A percentile compares a stretch with the other conserved stretches of the same genome.
Evolutionary conservation across 2,329 filamentous ascomycete genomes (phyloP).

Genomic region (Epichloe aotearoae): DNA sequence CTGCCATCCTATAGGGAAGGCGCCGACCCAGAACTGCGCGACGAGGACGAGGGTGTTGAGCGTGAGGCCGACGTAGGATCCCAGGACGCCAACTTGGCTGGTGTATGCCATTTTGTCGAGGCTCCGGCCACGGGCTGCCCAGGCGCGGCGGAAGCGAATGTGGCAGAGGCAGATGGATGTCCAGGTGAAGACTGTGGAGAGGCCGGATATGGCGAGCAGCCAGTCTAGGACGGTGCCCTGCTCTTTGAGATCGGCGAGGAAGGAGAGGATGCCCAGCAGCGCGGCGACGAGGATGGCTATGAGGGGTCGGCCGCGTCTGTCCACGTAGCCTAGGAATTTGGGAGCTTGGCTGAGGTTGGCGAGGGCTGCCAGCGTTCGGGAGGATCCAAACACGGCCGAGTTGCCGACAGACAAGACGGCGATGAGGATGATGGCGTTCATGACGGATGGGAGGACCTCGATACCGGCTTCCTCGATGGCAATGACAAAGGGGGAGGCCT

Average conservation of each 20-base stretch:
- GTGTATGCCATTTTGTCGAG: constrained; percentile 68
- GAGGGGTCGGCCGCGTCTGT: constrained; percentile 68
- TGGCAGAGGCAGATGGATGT: constrained; percentile 77
- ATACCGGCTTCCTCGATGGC: constrained; percentile 80
- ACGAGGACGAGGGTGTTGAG: constrained; percentile 66
- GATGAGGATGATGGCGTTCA: constrained; percentile 91
- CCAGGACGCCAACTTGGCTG: constrained; percentile 64
- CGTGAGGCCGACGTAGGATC: constrained; percentile 66
- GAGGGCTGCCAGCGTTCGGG: constrained; percentile 76
- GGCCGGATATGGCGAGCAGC: constrained; percentile 62
- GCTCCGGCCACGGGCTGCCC: constrained; percentile 54
- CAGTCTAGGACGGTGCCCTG: constrained; percentile 59
- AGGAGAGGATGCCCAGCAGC: constrained; percentile 59
- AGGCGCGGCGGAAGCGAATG: constrained; percentile 80
- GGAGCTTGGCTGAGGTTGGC: constrained; percentile 82
- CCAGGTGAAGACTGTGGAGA: constrained; percentile 70
- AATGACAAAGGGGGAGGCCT: constrained; percentile 85
- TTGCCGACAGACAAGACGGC: constrained; percentile 86
- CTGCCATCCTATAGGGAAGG: constrained; percentile 55
- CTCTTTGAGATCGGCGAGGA: constrained; percentile 49
- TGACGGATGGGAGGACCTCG: constrained; percentile 65
- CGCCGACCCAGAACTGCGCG: constrained; percentile 80
- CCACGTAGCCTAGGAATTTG: constrained; percentile 63
- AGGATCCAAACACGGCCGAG: constrained; percentile 82
- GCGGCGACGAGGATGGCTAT: constrained; percentile 58